Base-by-base conservation (phyloP, 371 early-diverging fungal species). In the Mortierella sp. region DNA sequence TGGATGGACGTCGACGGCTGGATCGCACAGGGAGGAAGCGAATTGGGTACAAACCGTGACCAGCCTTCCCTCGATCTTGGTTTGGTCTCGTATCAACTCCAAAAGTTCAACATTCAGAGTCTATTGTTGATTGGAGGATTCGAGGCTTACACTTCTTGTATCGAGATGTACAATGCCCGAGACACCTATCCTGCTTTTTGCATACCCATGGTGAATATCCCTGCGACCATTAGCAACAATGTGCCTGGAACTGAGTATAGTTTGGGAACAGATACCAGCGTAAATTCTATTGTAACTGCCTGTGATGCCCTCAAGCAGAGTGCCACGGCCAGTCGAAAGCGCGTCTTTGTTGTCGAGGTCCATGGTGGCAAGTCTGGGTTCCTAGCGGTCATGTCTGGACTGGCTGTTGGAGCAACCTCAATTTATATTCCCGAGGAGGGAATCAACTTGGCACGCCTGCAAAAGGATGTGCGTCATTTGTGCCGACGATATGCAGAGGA, bases 331-430 rank as follows among this genome's bases (percentile, higher is more conserved):
- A 93, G 94, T 50, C 90, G 97, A 74, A 95, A 95, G 62, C 92
- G 97, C 45, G 97, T 98, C 13, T 98, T 99, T 90, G 94, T 99
- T 15, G 96, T 99, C 22, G 99, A 99, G 88, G 97, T 98, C 33
- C 97, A 97, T 77, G 99, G 99, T 62, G 99, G 98, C 59, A 92
- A 95, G 65, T 95, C 96, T 83, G 99, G 99, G 3, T 99, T 94
- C 84, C 87, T 99, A 69, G 96, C 99, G 8, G 92, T 95, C 5
- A 86, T 97, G 83, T 95, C 94, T 36, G 99, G 97, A 21, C 88
- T 99, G 22, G 95, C 93, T 32, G 85, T 84, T 11, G 99, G 98
- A 63, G 99, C 99, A 3, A 96, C 96, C 32, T 94, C 94, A 0
- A 90, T 94, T 19, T 99, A 99, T 85, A 98, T 96, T 68, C 99